Evolutionary conservation across 2,329 filamentous ascomycete species (phyloP), one percentile per base, ranked within the genome.

Genomic region (Colletotrichum cereale): DNA sequence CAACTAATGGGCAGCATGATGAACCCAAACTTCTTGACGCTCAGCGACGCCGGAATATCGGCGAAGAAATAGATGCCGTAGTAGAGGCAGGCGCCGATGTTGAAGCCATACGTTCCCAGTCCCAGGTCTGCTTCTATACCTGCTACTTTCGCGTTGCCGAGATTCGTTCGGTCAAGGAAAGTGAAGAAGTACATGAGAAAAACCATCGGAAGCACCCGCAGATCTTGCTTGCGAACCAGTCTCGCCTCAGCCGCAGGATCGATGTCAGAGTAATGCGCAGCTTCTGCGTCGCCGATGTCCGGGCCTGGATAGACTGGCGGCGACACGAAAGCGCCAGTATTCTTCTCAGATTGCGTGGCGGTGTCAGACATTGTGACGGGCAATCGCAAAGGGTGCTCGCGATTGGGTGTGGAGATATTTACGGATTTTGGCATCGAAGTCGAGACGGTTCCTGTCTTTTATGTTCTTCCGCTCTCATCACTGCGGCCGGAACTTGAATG

Each of bases 121-220:
- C 85, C 63, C 3, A 72, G 66, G n/a, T 73, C 73, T 48, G 83
- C 58, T 72, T 76, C 74, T 24, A 78, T 71, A 52, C 76, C 75
- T 40, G 76, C 77, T 60, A 88, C 85, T 77, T 86, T 87, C 10
- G 86, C 85, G 77, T 87, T 87, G 14, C 64, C 75, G 50, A 73
- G 65, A 75, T 89, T 89, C 7, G 85, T 85, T 18, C 85, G 80
- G 76, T 89, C 87, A 14, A 89, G 82, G 73, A 87, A 89, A 74
- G 85, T 87, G 16, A 89, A 81, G 6, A 89, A 79, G 75, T 88
- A 89, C 16, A 89, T 81, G 76, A 82, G 29, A 78, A 90, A 81
- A 91, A 92, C 52, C 90, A 79, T 81, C 7, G 84, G 84, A 3
- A 76, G 67, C 8, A 76, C 74, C 3, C 73, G 66, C 52, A 85